Conservation (phyloP, 257 asterid species). For the Misopates orontium region DNA sequence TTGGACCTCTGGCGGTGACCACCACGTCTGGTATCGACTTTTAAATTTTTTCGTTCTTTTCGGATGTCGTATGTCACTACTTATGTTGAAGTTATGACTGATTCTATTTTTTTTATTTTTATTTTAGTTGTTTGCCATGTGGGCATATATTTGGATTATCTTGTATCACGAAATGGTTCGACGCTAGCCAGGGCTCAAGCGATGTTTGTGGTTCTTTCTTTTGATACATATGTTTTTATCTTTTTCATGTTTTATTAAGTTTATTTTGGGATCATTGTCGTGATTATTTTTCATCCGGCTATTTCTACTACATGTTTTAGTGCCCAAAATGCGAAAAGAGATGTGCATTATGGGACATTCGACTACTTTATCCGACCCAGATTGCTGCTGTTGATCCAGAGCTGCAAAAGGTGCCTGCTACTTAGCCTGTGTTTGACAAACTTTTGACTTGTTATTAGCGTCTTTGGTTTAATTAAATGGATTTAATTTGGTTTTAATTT, state of each 20-base stretch:
- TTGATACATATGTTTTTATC: neutral
- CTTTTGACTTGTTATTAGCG: neutral
- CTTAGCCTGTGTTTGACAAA: neutral
- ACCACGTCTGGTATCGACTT: conserved; percentile 76
- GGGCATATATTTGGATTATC: conserved; percentile 87
- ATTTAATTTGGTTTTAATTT: conserved; percentile 12
- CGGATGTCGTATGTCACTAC: no score
- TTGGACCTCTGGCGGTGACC: conserved; percentile 81
- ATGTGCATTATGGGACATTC: conserved; percentile 61
- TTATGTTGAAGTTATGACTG: neutral
- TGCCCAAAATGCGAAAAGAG: conserved; percentile 89
- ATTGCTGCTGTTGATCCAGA: conserved; percentile 62
- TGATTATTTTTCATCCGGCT: conserved; percentile 10
- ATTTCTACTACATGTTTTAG: conserved; percentile 41
- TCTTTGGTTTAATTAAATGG: conserved; percentile 21
- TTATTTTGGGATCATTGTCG: neutral
- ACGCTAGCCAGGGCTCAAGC: conserved; percentile 50
- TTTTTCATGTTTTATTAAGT: neutral
- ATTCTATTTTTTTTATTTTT: no score
- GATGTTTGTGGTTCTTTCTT: conserved; percentile 54
- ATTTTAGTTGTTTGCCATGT: conserved; percentile 86
- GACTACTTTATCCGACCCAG: conserved; percentile 72
- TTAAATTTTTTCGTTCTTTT: neutral
- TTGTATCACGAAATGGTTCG: conserved; percentile 91
- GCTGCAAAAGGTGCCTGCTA: conserved; percentile 63